Evolutionary conservation across 192 early-diverging fungal genomes (phyloP), one percentile per base, ranked within the genome.

Genomic region (Haplosporangium gracile): DNA sequence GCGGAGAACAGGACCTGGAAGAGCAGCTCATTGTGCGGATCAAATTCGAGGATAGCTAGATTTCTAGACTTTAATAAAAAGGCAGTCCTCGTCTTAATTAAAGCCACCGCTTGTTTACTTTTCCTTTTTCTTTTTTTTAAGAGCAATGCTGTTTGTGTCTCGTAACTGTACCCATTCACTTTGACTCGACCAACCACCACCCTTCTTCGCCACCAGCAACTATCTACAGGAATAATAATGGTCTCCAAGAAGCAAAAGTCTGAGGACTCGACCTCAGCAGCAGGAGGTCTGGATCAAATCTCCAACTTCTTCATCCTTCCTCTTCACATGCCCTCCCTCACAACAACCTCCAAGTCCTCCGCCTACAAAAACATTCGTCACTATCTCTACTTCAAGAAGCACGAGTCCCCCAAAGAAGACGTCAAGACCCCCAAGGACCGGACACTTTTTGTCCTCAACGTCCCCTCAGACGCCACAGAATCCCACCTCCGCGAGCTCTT

Each of bases 391-490:
- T 81, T 89, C 51, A 89, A 88, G 72, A 82, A 83, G 38, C 88
- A 89, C 47, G 88, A 89, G 70, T 78, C 88, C 26, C 84, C 83
- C 55, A 76, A 80, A 18, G 68, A 80, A n/a, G 80, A 82, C 45
- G 15, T 68, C 32, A 83, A 91, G 18, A 79, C 87, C n/a, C 93
- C 94, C n/a, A 82, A 88, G 32, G 88, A 90, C 84, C 91, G 91
- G 43, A 95, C 95, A 5, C 78, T 96, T 0, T 96, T 94, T 76
- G 77, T 95, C 72, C 86, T 92, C 70, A 95, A 95, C 82, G 76
- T 95, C 81, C 95, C 95, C 20, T 87, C 88, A 18, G 95, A 96
- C 75, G 89, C 95, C 24, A 94, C 95, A 2, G 91, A 93, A 75
- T 80, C 88, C 34, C 92, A 95, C 70, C 77, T 96, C 51, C 88